Evolutionary conservation across 352 stramenopile species (phyloP).

Genomic region (Phytophthora sp.): DNA sequence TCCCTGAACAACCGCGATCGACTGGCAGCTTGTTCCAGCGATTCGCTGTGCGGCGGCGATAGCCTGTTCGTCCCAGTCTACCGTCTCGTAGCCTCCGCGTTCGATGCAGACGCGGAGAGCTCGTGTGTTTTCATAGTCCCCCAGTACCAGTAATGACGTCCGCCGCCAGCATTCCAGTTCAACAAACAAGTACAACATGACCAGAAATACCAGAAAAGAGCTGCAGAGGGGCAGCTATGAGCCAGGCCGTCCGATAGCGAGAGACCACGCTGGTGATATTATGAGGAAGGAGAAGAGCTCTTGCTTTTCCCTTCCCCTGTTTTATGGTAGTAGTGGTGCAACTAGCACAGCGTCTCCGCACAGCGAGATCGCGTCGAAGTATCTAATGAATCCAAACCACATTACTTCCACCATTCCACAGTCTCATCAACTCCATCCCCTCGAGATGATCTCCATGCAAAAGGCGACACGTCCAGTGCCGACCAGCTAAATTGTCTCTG

Average conservation of each 20-base stretch:
- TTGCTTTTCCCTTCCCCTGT: slow-evolving; percentile 3
- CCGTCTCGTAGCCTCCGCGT: slow-evolving; percentile 9
- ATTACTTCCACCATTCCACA: slow-evolving; percentile 20
- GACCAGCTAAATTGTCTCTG: too few species aligned
- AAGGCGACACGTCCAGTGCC: too few species aligned
- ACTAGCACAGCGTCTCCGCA: slow-evolving; percentile 18
- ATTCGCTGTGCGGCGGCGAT: slow-evolving; percentile 38
- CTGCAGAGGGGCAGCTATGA: slow-evolving; percentile 9
- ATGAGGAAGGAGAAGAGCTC: slow-evolving; percentile 23
- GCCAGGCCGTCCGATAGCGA: neutral
- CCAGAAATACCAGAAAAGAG: slow-evolving; percentile 17
- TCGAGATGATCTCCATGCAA: too few species aligned
- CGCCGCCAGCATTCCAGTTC: slow-evolving; percentile 9
- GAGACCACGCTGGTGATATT: slow-evolving; percentile 22
- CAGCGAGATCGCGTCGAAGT: slow-evolving; percentile 20
- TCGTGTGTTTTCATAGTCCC: slow-evolving; percentile 39
- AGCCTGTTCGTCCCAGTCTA: slow-evolving; percentile 24
- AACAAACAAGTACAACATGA: slow-evolving; percentile 11
- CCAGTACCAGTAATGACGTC: slow-evolving; percentile 40
- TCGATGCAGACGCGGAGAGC: slow-evolving; percentile 23
- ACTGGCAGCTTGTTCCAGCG: slow-evolving; percentile 39
- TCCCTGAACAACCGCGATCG: slow-evolving; percentile 22
- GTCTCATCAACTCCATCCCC: too few species aligned
- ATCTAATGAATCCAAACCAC: slow-evolving; percentile 28
- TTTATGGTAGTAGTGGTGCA: slow-evolving; percentile 28